These are phyloP conservation scores for Metarhizium guizhouense DNA, from an alignment of 2,329 filamentous ascomycete genomes.

Conservation along the genomic window DNA sequence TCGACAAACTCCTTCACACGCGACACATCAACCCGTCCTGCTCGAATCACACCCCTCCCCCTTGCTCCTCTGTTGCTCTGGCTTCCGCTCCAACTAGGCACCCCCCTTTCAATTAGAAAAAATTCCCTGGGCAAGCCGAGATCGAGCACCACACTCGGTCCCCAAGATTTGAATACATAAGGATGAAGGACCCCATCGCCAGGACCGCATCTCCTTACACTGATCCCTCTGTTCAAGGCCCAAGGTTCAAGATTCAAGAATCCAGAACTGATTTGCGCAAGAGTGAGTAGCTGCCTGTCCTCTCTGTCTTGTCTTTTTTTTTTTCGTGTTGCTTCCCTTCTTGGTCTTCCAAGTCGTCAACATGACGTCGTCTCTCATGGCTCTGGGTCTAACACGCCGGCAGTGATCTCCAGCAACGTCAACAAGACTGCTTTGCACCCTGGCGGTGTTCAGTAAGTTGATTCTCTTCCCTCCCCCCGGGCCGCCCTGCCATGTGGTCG, in stretches of 20 bases:
- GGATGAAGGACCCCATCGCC: constrained; percentile 31
- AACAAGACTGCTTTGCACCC: constrained; percentile 94
- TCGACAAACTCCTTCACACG: background rate
- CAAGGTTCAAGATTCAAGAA: constrained; percentile 28
- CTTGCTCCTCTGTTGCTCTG: background rate
- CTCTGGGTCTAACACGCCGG: background rate
- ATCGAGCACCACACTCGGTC: constrained; percentile 4
- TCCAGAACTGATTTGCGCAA: constrained; percentile 30
- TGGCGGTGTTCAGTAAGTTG: constrained; percentile 77
- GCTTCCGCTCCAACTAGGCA: constrained; percentile 4
- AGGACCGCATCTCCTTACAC: constrained; percentile 29
- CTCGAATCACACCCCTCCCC: constrained; percentile 8
- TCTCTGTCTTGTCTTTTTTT: background rate
- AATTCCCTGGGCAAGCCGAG: constrained; percentile 7
- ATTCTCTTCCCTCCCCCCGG: constrained; percentile 4
- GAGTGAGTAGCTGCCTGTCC: constrained; percentile 24
- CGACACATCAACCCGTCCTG: background rate
- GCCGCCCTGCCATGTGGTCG: background rate
- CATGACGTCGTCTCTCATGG: background rate
- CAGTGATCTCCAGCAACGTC: constrained; percentile 53
- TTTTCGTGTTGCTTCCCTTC: background rate
- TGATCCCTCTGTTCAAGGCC: constrained; percentile 30
- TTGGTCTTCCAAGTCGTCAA: background rate
- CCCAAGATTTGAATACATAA: constrained; percentile 25
- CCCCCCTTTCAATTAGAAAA: background rate